Conservation (phyloP, 83 land plant genomes). For the Picea abies region DNA sequence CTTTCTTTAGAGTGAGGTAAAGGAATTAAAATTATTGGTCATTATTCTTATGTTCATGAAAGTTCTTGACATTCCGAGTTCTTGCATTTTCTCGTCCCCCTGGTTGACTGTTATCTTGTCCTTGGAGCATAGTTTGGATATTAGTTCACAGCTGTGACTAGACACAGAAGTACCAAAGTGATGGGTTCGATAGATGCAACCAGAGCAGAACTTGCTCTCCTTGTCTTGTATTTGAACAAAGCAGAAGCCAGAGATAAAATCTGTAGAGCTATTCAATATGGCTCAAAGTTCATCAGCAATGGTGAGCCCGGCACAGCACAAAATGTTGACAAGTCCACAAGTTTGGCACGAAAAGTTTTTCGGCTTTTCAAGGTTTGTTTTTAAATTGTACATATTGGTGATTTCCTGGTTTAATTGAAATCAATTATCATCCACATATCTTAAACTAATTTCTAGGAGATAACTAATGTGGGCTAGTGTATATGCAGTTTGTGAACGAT, state of each 20-base stretch:
- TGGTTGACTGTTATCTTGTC: no score
- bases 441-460: constrained; percentile 17
- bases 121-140: no score
- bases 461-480: background rate
- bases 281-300: constrained; percentile 80
- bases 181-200: constrained; percentile 70
- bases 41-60: no score
- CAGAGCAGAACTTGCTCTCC: constrained; percentile 78
- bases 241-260: constrained; percentile 91
- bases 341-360: constrained; percentile 86
- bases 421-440: background rate
- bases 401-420: background rate
- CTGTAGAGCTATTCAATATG: constrained; percentile 88
- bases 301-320: constrained; percentile 86
- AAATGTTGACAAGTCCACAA: constrained; percentile 83
- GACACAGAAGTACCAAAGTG: background rate
- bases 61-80: no score
- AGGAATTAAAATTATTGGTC: no score
- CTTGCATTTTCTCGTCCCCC: no score
- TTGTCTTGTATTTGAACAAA: constrained; percentile 73
- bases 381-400: background rate
- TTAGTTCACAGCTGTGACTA: no score
- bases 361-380: constrained; percentile 74
- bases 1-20: no score
- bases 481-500: constrained; percentile 75